Base-by-base conservation (phyloP, 73 alveolate species). In the Paramecium biaurelia region DNA sequence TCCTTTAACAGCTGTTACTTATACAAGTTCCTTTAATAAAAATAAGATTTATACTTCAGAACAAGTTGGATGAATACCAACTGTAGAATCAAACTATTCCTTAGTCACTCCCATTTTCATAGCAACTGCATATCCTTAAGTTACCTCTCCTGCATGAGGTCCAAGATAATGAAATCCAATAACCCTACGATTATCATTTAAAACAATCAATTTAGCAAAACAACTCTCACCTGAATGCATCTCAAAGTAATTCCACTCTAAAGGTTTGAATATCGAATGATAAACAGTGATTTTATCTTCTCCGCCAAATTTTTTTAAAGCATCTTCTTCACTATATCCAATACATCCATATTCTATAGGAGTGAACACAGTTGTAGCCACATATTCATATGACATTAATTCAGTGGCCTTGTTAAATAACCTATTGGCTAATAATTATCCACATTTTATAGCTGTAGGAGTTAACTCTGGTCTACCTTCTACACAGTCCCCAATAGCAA, bases 41-140 rank as follows among this genome's bases (percentile, higher is more conserved):
- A 38, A 1, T 85, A 28, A 10, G n/a, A 23, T 23, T n/a, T 20
- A 24, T 92, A 97, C 99, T 94, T 98, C 99, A 37, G 99, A 99
- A 82, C 96, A 93, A 4, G 99, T 98, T 57, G 99, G 99, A 94
- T 98, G 99, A 88, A 98, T 98, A 67, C 99, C 99, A 23, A 98
- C 98, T 84, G 98, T 93, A 41, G 85, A 82, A 90, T 98, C 99
- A 49, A 97, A 93, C 63, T 85, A 86, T 12, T 93, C 99, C 94
- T 99, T 92, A 12, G 99, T 99, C 35, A 96, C 98, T 10, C 99
- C 99, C 76, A 97, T 89, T 93, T 97, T 97, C 97, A 99, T 95
- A 28, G 99, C 99, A 56, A 97, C 96, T n/a, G 98, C 98, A 82
- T 97, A 92, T 90, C 99, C 99, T 96, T 98, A 99, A 6, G 99